Evolutionary conservation across 164 flowering plant genomes (phyloP), one percentile per base, ranked within the genome.

Genomic region (Pachysandra terminalis): DNA sequence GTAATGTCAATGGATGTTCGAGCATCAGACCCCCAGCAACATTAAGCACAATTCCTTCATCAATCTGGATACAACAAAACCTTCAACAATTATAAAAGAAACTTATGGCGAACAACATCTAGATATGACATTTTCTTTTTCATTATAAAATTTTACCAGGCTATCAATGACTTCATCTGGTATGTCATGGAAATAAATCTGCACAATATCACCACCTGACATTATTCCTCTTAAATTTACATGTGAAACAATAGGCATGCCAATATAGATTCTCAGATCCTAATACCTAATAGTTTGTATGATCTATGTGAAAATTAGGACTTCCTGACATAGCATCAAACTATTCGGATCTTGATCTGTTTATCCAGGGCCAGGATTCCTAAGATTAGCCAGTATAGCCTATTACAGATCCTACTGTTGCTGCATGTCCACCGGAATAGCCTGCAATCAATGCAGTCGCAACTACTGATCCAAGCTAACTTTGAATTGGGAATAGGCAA

Each of bases 11-110:
- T 59, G 96, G 96, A 82, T 93, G 93, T 76, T 93, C 96, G 37
- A 91, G 81, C 82, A 84, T 81, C 69, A 93, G 77, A 71, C 89
- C 96, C 21, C 98, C 98, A 66, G 97, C 92, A 78, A 91, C 97
- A n/a, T 87, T 81, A 40, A 87, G 77, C 25, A 84, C 75, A 62
- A 81, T 37, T 56, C 84, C 96, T 75, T 93, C 98, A 53, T 87
- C 90, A 61, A 89, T 80, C 98, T 93, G 74, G 59, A 48, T 22
- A 26, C 16, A 54, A 56, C 17, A 49, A 63, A 12, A 27, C 55
- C 41, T 61, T 12, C 35, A 45, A 65, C 19, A 23, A 15, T 26
- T 0, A 19, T 5, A 57, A 5, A 19, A 65, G 21, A 49, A 56
- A n/a, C 35, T 49, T 14, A 19, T 10, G n/a, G n/a, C n/a, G 57